Evolutionary conservation across 2,329 filamentous ascomycete species (phyloP), one percentile per base, ranked within the genome.

Genomic region (Orbilia quercus): DNA sequence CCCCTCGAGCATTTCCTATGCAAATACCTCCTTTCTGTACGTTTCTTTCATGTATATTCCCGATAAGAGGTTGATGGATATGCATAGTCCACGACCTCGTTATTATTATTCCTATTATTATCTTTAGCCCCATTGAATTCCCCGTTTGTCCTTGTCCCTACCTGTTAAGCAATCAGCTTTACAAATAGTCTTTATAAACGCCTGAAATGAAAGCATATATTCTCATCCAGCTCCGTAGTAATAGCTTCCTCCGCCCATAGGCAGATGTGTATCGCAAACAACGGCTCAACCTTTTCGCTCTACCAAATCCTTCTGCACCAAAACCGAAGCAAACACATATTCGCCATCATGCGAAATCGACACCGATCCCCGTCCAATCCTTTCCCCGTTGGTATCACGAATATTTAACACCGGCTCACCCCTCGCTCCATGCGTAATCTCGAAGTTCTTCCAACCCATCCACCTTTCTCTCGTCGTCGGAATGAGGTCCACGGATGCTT

Each of bases 261-360:
- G n/a, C n/a, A n/a, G n/a, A n/a, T n/a, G n/a, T n/a, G n/a, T n/a
- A n/a, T n/a, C n/a, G n/a, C n/a, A n/a, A n/a, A n/a, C n/a, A n/a
- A n/a, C n/a, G n/a, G n/a, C n/a, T n/a, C n/a, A n/a, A n/a, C n/a
- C n/a, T n/a, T n/a, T n/a, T n/a, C n/a, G n/a, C n/a, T n/a, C n/a
- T n/a, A n/a, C n/a, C n/a, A n/a, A n/a, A n/a, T n/a, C 20, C 45
- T 6, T 50, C 12, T 42, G 74, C 18, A 77, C 45, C 65, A 77
- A 58, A 2, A 74, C 77, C 69, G 77, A 75, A 12, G 77, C 77
- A 14, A 78, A 55, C 11, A 78, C 73, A 59, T 78, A 78, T 42
- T 78, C 77, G 20, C 77, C 77, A 55, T 78, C 77, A 63, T 78
- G 77, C 23, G 75, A 76, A 53, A 78, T 78, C 16, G 77, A 77